Conservation (phyloP, 768 basidiomycete species). For the Tricholoma furcatifolium region DNA sequence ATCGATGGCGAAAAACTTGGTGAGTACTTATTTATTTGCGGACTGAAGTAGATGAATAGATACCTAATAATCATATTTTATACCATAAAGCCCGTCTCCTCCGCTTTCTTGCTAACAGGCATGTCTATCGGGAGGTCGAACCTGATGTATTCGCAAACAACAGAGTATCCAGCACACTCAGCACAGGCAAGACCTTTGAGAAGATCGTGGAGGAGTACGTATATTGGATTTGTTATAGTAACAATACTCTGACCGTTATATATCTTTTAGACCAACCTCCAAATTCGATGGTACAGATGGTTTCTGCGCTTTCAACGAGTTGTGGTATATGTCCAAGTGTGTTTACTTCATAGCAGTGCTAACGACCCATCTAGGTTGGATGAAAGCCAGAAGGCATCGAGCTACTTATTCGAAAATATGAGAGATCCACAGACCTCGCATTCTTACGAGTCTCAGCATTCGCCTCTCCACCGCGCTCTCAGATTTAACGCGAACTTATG, state of each 20-base stretch:
- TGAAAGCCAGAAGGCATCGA: constrained; percentile 22
- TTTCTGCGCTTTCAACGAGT: constrained; percentile 23
- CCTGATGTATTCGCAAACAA: constrained; percentile 36
- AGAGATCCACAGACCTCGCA: constrained; percentile 19
- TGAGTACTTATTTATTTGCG: constrained; percentile 16
- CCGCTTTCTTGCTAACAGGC: constrained; percentile 31
- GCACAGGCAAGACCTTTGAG: constrained; percentile 26
- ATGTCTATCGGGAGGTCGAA: constrained; percentile 33
- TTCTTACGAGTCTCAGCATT: constrained; percentile 16
- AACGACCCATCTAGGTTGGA: constrained; percentile 16
- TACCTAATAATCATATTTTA: neutral
- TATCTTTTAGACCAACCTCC: constrained; percentile 15
- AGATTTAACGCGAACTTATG: constrained; percentile 17
- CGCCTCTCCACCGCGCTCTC: constrained; percentile 20
- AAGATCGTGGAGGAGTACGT: constrained; percentile 26
- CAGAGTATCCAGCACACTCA: constrained; percentile 29
- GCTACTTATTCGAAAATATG: constrained; percentile 27
- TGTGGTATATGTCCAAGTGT: constrained; percentile 15
- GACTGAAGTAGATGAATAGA: neutral
- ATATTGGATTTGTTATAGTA: neutral
- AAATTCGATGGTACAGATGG: constrained; percentile 28
- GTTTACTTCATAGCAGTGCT: neutral
- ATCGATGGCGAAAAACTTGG: constrained; percentile 35
- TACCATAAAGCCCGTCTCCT: constrained; percentile 26
- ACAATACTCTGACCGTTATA: neutral